A percentile compares a stretch with the other conserved stretches of the same genome.
Conservation (phyloP, 208 protist genomes). For the Wallacemonas sp. region DNA sequence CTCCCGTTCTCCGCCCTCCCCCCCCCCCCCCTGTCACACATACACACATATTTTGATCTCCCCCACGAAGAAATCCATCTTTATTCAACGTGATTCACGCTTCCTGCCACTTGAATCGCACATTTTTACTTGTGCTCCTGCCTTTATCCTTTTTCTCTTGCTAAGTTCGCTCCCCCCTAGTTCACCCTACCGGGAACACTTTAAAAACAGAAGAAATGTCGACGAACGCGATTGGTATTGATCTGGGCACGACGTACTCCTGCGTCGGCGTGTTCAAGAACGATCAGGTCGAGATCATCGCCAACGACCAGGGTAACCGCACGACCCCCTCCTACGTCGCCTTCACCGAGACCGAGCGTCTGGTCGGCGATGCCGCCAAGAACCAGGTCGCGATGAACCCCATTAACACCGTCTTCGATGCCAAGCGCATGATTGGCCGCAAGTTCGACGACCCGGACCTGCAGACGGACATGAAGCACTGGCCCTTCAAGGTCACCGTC, state of each 20-base stretch:
- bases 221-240: conserved; percentile 88
- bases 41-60: neutral
- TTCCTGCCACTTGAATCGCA: no score
- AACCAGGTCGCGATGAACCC: conserved; percentile 93
- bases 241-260: conserved; percentile 97
- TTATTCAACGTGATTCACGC: neutral
- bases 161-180: conserved; percentile 10
- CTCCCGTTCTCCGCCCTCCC: no score
- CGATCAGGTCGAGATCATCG: conserved; percentile 92
- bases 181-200: no score
- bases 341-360: conserved; percentile 94
- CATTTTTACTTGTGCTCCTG: conserved; percentile 8
- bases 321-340: conserved; percentile 96
- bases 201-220: conserved; percentile 9
- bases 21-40: neutral
- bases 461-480: conserved; percentile 96
- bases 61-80: no score
- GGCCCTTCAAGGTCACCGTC: conserved; percentile 87
- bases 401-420: conserved; percentile 90
- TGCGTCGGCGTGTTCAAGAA: conserved; percentile 98
- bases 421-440: conserved; percentile 93
- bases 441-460: conserved; percentile 93
- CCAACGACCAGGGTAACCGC: conserved; percentile 92
- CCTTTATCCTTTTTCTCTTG: conserved; percentile 23
- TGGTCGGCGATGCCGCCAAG: conserved; percentile 91